Percentiles rank a stretch among this genome's conserved stretches.
phyloP scores from a whole-genome alignment of 371 early-diverging fungal species.

The Mortierella sp. region DNA sequence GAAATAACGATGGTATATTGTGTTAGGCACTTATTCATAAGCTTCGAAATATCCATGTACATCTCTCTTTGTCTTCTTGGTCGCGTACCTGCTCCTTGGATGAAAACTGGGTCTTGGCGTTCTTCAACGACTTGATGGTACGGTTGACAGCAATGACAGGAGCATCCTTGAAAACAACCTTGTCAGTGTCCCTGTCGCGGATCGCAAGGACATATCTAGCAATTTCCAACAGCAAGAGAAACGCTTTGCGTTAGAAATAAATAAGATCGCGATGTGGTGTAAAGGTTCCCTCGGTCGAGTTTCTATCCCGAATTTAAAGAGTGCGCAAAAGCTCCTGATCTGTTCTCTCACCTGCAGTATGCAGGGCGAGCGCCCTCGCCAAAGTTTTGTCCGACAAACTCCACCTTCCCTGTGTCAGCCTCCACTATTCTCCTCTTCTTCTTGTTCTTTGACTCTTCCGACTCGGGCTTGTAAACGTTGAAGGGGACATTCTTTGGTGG shows the following conservation, averaged over 20 bases:
- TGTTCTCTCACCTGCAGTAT: slow-evolving; percentile 64
- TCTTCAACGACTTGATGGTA: slow-evolving; percentile 75
- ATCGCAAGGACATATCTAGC: slow-evolving; percentile 84
- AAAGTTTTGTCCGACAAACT: slow-evolving; percentile 78
- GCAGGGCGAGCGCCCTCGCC: slow-evolving; percentile 66
- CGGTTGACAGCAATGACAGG: slow-evolving; percentile 76
- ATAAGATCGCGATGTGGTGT: background rate
- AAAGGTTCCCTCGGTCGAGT: background rate
- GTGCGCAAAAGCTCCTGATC: background rate
- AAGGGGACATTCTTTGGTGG: slow-evolving; percentile 60
- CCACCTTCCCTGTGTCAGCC: slow-evolving; percentile 82
- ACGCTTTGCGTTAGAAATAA: background rate
- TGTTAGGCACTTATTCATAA: background rate
- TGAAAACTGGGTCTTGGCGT: slow-evolving; percentile 31
- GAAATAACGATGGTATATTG: background rate
- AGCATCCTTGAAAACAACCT: slow-evolving; percentile 75
- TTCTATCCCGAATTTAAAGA: background rate
- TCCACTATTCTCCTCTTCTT: slow-evolving; percentile 64
- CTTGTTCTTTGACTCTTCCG: slow-evolving; percentile 55
- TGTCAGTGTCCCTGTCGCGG: slow-evolving; percentile 72
- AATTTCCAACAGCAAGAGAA: background rate
- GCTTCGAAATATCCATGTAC: background rate
- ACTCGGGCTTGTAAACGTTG: slow-evolving; percentile 58
- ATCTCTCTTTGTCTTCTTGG: background rate
- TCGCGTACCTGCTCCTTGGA: slow-evolving; percentile 33